phyloP scores from a whole-genome alignment of 148 eudicot genomes.

The Pharnaceum exiguum region DNA sequence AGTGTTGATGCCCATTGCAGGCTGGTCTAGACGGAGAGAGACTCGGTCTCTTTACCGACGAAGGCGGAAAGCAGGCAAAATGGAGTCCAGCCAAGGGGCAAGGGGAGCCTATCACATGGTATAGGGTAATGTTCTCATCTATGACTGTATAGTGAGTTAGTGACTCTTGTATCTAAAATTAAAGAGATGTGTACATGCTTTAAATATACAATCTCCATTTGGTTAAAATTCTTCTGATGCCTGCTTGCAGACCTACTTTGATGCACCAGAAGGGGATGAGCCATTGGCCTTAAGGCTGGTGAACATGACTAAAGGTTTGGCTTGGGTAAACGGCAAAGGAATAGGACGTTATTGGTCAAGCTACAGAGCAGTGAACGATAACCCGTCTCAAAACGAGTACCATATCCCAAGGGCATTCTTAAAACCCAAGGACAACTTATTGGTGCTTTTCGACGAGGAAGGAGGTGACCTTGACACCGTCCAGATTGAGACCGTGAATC shows the following conservation, averaged over 20 bases:
- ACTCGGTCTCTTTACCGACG: conserved; percentile 46
- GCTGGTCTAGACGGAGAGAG: conserved; percentile 61
- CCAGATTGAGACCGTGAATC: conserved; percentile 41
- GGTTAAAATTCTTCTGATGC: neutral
- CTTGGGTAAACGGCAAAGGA: conserved; percentile 70
- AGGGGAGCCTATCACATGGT: conserved; percentile 62
- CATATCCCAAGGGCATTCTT: conserved; percentile 77
- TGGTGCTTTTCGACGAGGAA: conserved; percentile 74
- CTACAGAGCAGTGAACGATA: conserved; percentile 43
- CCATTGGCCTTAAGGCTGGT: conserved; percentile 60
- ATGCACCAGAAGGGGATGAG: conserved; percentile 63
- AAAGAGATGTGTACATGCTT: neutral
- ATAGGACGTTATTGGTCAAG: conserved; percentile 81
- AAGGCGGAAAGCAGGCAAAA: conserved; percentile 44
- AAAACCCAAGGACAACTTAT: conserved; percentile 57
- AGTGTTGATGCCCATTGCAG: conserved; percentile 24
- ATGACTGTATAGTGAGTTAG: no score
- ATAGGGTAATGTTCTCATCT: conserved; percentile 44
- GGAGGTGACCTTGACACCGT: conserved; percentile 54
- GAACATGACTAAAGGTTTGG: conserved; percentile 70
- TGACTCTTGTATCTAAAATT: neutral
- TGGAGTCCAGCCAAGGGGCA: conserved; percentile 46
- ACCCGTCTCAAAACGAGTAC: conserved; percentile 83
- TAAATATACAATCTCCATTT: neutral
- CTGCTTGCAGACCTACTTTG: conserved; percentile 59